Conservation (phyloP, 352 stramenopile genomes). For the Peronospora destructor region DNA sequence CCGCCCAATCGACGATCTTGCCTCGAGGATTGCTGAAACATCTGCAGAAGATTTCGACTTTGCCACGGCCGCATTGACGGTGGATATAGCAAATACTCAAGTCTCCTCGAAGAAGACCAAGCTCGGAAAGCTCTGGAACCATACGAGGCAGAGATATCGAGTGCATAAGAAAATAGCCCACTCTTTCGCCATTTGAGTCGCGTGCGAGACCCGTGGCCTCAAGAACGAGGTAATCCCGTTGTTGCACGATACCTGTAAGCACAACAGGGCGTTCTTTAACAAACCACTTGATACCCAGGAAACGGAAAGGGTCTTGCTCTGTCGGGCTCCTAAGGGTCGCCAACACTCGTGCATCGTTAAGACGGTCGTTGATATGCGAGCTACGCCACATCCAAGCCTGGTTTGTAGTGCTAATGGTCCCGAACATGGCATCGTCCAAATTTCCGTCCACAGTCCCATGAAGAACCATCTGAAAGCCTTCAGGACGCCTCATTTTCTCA, state of each 20-base stretch:
- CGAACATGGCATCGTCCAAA: slow-evolving; percentile 43
- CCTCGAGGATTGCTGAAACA: slow-evolving; percentile 47
- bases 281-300: slow-evolving; percentile 53
- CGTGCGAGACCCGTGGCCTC: slow-evolving; percentile 33
- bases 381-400: slow-evolving; percentile 35
- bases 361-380: slow-evolving; percentile 40
- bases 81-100: slow-evolving; percentile 48
- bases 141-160: slow-evolving; percentile 31
- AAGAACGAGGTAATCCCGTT: slow-evolving; percentile 43
- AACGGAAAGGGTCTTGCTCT: slow-evolving; percentile 36
- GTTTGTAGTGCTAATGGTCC: slow-evolving; percentile 34
- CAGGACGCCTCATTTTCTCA: slow-evolving; percentile 20
- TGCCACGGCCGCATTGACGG: slow-evolving; percentile 21
- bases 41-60: slow-evolving; percentile 36
- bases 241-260: slow-evolving; percentile 35
- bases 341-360: slow-evolving; percentile 38
- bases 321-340: slow-evolving; percentile 31
- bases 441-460: slow-evolving; percentile 33
- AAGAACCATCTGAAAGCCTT: slow-evolving; percentile 33
- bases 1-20: slow-evolving; percentile 37
- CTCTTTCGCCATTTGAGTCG: slow-evolving; percentile 31
- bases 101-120: slow-evolving; percentile 35
- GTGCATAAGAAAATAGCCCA: slow-evolving; percentile 49
- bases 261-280: slow-evolving; percentile 37
- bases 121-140: slow-evolving; percentile 30